Percentiles rank a stretch among this genome's conserved stretches.
Evolutionary conservation across 176 grass and related monocot genomes (phyloP).

Genomic region (Ensete glaucum): DNA sequence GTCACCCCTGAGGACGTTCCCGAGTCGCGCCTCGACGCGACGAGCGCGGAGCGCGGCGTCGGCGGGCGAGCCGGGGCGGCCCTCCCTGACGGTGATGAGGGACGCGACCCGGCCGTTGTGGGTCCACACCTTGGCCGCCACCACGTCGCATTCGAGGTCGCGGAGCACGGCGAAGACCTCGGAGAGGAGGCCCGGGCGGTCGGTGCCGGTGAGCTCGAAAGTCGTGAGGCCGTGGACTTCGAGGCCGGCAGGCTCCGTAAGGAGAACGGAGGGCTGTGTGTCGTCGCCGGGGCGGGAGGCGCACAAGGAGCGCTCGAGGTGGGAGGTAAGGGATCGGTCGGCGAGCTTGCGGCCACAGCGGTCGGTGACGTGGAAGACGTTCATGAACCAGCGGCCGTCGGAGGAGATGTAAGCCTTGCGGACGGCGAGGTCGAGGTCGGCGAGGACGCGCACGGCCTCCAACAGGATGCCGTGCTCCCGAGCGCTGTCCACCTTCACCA

Average conservation of each 20-base stretch:
- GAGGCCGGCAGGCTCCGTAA: neutral
- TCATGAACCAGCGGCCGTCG: constrained; percentile 98
- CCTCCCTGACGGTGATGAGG: constrained; percentile 54
- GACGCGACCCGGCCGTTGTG: constrained; percentile 64
- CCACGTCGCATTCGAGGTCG: constrained; percentile 49
- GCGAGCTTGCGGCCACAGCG: constrained; percentile 57
- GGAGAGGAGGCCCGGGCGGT: constrained; percentile 81
- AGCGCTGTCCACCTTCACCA: constrained; percentile 80
- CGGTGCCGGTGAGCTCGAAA: constrained; percentile 75
- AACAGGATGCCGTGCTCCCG: constrained; percentile 69
- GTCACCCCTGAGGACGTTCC: constrained; percentile 47
- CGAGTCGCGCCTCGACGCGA: constrained; percentile 45
- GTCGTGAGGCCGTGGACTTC: constrained; percentile 28
- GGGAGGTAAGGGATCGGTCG: constrained; percentile 36
- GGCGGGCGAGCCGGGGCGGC: constrained; percentile 34
- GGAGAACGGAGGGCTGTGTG: neutral
- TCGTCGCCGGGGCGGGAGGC: constrained; percentile 13
- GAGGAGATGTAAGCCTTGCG: constrained; percentile 92
- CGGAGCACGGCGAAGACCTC: constrained; percentile 93
- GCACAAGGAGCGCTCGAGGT: constrained; percentile 48
- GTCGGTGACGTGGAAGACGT: constrained; percentile 95
- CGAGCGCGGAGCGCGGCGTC: constrained; percentile 30
- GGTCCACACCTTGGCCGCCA: constrained; percentile 77
- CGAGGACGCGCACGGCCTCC: constrained; percentile 57
- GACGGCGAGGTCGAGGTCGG: constrained; percentile 64